A percentile compares a stretch with the other conserved stretches of the same genome.
These are phyloP conservation scores for Citrus reticulata DNA, from an alignment of 345 rosid genomes.

Conservation along the genomic window DNA sequence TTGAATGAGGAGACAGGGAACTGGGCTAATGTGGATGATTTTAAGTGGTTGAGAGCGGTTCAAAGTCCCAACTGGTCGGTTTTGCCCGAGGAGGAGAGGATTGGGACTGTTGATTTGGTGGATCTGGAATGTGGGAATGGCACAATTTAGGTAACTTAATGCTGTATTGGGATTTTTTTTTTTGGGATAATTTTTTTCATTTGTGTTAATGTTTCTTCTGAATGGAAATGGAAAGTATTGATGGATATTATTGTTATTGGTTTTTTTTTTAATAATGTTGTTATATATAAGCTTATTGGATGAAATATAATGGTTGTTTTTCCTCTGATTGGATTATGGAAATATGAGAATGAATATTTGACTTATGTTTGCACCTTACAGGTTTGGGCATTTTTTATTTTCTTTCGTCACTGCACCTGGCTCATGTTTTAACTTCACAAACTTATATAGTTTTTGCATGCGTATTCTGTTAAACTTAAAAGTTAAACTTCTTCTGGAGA, in stretches of 20 bases:
- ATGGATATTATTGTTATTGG: not conserved
- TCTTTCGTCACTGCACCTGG: not conserved
- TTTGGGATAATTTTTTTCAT: not conserved
- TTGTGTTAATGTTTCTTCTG: not conserved
- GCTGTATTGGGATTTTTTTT: not conserved
- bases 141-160: not conserved
- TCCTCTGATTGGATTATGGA: not conserved
- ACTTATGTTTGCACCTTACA: not conserved
- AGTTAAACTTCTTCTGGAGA: too few species aligned
- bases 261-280: not conserved
- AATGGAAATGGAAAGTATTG: not conserved
- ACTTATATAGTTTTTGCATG: not conserved
- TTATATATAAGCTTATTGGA: not conserved
- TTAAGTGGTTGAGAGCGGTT: slow-evolving; percentile 85
- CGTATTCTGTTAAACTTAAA: not conserved
- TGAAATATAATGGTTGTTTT: not conserved
- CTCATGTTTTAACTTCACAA: not conserved
- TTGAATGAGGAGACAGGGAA: slow-evolving; percentile 59
- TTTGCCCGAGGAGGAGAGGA: slow-evolving; percentile 50
- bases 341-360: not conserved
- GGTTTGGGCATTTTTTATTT: not conserved
- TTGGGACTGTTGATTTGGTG: slow-evolving; percentile 32
- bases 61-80: slow-evolving; percentile 25
- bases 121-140: not conserved
- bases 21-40: slow-evolving; percentile 86